A percentile compares a stretch with the other conserved stretches of the same genome.
Conservation (phyloP, 2,329 filamentous ascomycete species). For the Penicillium sumatraense region DNA sequence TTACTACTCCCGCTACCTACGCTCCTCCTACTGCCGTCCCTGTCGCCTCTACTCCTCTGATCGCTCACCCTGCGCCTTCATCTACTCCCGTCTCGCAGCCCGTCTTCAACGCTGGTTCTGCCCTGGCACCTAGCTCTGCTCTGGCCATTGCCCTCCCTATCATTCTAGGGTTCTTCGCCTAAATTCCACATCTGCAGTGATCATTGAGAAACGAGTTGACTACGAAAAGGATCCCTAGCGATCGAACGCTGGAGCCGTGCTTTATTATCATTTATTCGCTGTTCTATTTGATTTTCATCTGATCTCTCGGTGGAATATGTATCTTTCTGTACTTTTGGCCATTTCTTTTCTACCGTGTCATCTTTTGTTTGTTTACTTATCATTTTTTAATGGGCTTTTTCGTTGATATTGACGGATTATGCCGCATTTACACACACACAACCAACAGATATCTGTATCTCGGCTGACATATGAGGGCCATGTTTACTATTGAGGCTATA, state of each 20-base stretch:
- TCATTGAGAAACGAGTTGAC: not conserved
- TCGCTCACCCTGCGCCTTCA: conserved; percentile 19
- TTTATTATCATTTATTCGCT: not conserved
- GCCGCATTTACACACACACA: not conserved
- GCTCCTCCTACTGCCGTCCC: conserved; percentile 13
- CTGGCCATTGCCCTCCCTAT: conserved; percentile 22
- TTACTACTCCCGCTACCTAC: conserved; percentile 17
- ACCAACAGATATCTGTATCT: conserved; percentile 18
- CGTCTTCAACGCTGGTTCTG: conserved; percentile 26
- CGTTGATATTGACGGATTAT: not conserved
- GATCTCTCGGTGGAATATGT: not conserved
- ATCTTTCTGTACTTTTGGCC: conserved; percentile 9
- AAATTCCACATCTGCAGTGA: not conserved
- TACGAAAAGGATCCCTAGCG: not conserved
- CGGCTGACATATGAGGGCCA: conserved; percentile 23
- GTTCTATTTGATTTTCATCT: not conserved
- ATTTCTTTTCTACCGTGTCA: conserved; percentile 16
- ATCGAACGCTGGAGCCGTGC: not conserved
- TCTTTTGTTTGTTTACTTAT: conserved; percentile 9
- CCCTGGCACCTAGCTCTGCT: conserved; percentile 18
- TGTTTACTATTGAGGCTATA: conserved; percentile 10
- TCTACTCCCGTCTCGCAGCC: conserved; percentile 11
- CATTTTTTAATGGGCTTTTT: too few species aligned
- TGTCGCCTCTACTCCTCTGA: conserved; percentile 23
- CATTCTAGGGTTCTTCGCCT: conserved; percentile 25